Base-by-base conservation (phyloP, 306 rosid species). In the Medicago truncatula region DNA sequence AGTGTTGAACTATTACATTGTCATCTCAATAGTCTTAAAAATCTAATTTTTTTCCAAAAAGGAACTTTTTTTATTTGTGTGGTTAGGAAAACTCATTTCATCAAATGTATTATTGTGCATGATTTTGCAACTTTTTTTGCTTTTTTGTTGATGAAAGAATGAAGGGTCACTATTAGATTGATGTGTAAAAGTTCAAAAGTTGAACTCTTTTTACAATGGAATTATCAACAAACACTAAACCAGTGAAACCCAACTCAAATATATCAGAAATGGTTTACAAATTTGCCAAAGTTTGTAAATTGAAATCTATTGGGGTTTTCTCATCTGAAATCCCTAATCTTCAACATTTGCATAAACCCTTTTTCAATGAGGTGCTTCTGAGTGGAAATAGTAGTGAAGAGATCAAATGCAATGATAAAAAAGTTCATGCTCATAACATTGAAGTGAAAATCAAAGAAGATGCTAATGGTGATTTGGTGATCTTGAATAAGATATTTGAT, bases 301-400 rank as follows among this genome's bases (percentile, higher is more conserved):
- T 89, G 71, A 91, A 85, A 76, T 91, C 97, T 81, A 86, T 89
- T 83, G 97, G 97, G 47, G 96, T 91, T 9, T 82, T 85, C 70
- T 78, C 86, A 9, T 83, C 89, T 70, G 91, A 87, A 76, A 82
- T 31, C 82, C 74, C 84, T 18, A 83, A 74, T 75, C 86, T 83
- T 31, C 40, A 72, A 71, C 86, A 78, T 47, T 74, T 79, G 74
- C 80, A 69, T 21, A 83, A 50, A 67, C 80, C 85, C 78, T 34
- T 46, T 36, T 28, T 12, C 78, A 79, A 78, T 70, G 84, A 78
- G 64, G 59, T 61, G 6, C 56, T 70, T 14, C 3, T 66, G 46
- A 80, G 80, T 20, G 92, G 73, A 67, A 82, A 73, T 49, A 64
- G 65, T 46, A 82, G 73, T 6, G 87, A 86, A 46, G 88, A 87